These are phyloP conservation scores for Cercospora canescens DNA, from an alignment of 2,329 filamentous ascomycete genomes.

Conservation along the genomic window DNA sequence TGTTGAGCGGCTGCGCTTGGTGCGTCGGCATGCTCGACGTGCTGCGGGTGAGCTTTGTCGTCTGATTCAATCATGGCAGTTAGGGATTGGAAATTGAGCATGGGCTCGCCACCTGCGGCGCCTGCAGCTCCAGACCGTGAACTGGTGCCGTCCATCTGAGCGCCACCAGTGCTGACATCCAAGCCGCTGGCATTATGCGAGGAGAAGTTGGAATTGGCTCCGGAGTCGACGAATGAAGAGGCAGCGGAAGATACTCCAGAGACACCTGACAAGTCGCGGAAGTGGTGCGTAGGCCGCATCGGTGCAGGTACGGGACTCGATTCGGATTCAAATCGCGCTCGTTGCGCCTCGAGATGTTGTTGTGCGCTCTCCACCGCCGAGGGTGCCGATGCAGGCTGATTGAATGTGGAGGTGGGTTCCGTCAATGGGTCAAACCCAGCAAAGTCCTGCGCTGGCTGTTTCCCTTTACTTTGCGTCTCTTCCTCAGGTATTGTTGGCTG, in stretches of 20 bases:
- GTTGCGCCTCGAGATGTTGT: slow-evolving; percentile 47
- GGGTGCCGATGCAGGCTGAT: slow-evolving; percentile 32
- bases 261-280: slow-evolving; percentile 81
- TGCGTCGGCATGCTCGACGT: slow-evolving; percentile 40
- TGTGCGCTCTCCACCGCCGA: slow-evolving; percentile 39
- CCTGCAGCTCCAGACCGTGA: slow-evolving; percentile 42
- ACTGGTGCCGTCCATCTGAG: slow-evolving; percentile 25
- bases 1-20: slow-evolving; percentile 19
- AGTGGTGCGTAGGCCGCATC: slow-evolving; percentile 50
- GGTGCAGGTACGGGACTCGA: slow-evolving; percentile 28
- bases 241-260: slow-evolving; percentile 83
- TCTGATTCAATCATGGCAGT: slow-evolving; percentile 73
- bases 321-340: slow-evolving; percentile 42
- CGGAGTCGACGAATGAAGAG: slow-evolving; percentile 73
- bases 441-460: slow-evolving; percentile 46
- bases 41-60: slow-evolving; percentile 47
- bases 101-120: slow-evolving; percentile 64
- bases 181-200: slow-evolving; percentile 57
- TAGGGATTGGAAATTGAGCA: slow-evolving; percentile 90
- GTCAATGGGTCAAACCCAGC: slow-evolving; percentile 44
- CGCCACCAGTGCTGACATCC: slow-evolving; percentile 40
- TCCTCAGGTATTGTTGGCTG: slow-evolving; percentile 38
- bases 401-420: slow-evolving; percentile 46
- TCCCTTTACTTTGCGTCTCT: slow-evolving; percentile 47
- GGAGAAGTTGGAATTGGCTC: slow-evolving; percentile 39